These are phyloP conservation scores for Haplosporangium sp. DNA, from an alignment of 371 early-diverging fungal species.

Conservation along the genomic window DNA sequence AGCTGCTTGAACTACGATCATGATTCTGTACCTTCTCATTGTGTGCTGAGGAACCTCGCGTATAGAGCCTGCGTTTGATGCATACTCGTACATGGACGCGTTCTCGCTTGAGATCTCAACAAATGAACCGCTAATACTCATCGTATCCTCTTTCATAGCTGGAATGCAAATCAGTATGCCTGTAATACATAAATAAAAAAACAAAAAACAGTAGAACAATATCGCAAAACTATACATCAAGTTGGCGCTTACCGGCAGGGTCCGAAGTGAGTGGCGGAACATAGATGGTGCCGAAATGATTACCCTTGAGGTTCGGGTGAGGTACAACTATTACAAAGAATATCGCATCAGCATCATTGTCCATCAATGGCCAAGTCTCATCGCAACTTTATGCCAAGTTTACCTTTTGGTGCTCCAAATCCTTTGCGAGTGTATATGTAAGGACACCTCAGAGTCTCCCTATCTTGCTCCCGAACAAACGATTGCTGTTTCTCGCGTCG, in stretches of 20 bases:
- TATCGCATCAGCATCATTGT: background rate
- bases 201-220: background rate
- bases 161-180: background rate
- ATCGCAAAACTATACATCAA: too few relatives aligned
- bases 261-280: constrained; percentile 68
- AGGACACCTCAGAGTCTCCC: constrained; percentile 69
- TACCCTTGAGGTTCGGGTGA: constrained; percentile 53
- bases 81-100: constrained; percentile 37
- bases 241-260: constrained; percentile 48
- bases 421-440: constrained; percentile 67
- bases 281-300: constrained; percentile 71
- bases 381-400: background rate
- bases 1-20: too few relatives aligned
- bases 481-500: constrained; percentile 66
- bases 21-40: constrained; percentile 22
- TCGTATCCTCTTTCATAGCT: constrained; percentile 27
- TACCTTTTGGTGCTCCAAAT: constrained; percentile 11
- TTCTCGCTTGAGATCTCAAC: constrained; percentile 37
- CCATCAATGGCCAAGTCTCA: background rate
- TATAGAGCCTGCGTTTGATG: constrained; percentile 11
- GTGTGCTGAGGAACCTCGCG: background rate
- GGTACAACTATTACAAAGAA: constrained; percentile 17
- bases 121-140: constrained; percentile 21
- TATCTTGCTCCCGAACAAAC: constrained; percentile 75
- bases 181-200: background rate